Percentiles rank a stretch among this genome's conserved stretches.
These are phyloP conservation scores for Ilyonectria destructans DNA, from an alignment of 2,329 filamentous ascomycete genomes.

Conservation along the genomic window DNA sequence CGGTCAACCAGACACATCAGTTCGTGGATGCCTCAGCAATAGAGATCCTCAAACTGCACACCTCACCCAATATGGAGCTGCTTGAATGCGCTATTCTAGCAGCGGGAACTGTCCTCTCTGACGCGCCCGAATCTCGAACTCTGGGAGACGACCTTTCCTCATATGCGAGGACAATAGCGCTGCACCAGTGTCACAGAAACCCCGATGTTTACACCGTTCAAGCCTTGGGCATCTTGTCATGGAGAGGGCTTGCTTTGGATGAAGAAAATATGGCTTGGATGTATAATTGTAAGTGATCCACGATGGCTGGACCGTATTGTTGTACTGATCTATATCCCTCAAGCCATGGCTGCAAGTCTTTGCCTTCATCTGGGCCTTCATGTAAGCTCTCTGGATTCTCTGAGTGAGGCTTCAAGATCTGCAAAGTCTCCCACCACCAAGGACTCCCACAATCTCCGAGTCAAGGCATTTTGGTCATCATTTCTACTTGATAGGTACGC, in stretches of 20 bases:
- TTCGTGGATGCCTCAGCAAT: background rate
- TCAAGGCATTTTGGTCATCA: conserved; percentile 5
- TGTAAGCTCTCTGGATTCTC: conserved; percentile 11
- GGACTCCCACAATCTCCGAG: background rate
- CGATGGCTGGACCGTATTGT: background rate
- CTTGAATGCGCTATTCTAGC: background rate
- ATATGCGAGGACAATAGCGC: background rate
- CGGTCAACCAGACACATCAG: conserved; percentile 7
- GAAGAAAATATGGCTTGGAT: conserved; percentile 25
- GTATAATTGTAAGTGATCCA: conserved; percentile 20
- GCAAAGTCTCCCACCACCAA: background rate
- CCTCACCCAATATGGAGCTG: background rate
- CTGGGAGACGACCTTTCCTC: background rate
- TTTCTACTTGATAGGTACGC: conserved; percentile 1
- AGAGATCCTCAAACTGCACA: background rate
- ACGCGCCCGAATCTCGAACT: background rate
- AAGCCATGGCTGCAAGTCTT: conserved; percentile 20
- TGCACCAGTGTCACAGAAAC: background rate
- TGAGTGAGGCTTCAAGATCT: background rate
- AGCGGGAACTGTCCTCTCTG: conserved; percentile 2
- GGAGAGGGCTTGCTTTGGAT: conserved; percentile 16
- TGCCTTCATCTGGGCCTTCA: conserved; percentile 17
- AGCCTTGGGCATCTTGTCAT: conserved; percentile 6
- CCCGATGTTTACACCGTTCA: background rate
- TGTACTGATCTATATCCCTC: background rate